A percentile compares a stretch with the other conserved stretches of the same genome.
Evolutionary conservation across 805 yeast genomes (phyloP).

Genomic region (Ogataea glucozyma): DNA sequence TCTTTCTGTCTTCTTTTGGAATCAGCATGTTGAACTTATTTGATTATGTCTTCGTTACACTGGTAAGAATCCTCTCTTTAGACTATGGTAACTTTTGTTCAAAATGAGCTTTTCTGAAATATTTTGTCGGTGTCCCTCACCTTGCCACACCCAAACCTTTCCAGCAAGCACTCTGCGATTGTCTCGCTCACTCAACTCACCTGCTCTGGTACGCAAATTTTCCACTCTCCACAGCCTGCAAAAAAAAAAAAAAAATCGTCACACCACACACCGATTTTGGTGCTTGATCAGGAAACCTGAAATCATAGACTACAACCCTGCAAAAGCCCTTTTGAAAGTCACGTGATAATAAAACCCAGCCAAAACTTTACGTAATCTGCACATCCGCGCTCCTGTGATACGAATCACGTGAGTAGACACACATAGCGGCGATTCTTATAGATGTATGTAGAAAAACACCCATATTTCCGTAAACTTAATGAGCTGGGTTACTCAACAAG

Average conservation of each 20-base stretch:
- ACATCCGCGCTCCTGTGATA: too few relatives aligned
- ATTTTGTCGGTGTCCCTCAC: slow-evolving; percentile 5
- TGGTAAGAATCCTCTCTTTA: neutral
- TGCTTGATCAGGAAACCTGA: slow-evolving; percentile 1
- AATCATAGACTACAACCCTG: neutral
- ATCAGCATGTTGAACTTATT: slow-evolving; percentile 75
- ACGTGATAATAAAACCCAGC: too few relatives aligned
- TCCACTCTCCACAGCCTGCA: slow-evolving; percentile 12
- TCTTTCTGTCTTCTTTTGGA: slow-evolving; percentile 99
- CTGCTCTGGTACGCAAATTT: slow-evolving; percentile 8
- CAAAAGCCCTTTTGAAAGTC: slow-evolving; percentile 10
- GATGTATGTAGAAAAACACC: neutral
- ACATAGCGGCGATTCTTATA: neutral
- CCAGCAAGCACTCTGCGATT: slow-evolving; percentile 1
- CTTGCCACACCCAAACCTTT: slow-evolving; percentile 6
- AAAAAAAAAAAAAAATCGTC: slow-evolving; percentile 4
- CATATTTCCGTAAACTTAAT: too few relatives aligned
- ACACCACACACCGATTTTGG: slow-evolving; percentile 4
- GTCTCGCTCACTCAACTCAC: slow-evolving; percentile 2
- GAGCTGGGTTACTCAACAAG: too few relatives aligned
- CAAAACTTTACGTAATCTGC: too few relatives aligned
- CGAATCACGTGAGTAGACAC: neutral
- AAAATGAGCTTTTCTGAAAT: slow-evolving; percentile 6
- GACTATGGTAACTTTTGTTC: neutral
- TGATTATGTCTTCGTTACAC: slow-evolving; percentile 8